A percentile compares a stretch with the other conserved stretches of the same genome.
Conservation (phyloP, 2,329 filamentous ascomycete genomes). For the Trichothecium roseum region DNA sequence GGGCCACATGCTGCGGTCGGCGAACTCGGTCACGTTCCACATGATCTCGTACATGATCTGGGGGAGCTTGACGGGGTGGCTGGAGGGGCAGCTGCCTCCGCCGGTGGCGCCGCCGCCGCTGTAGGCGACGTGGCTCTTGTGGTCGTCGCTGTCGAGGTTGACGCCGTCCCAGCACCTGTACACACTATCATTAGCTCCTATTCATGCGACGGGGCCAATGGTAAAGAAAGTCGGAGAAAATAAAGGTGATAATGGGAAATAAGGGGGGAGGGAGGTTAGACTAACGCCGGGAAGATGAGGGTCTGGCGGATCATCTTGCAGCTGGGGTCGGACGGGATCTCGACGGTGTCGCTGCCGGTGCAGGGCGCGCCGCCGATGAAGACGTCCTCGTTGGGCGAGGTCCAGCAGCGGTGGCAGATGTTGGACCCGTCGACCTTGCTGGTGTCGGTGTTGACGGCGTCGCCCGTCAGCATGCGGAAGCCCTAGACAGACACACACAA, state of each 20-base stretch:
- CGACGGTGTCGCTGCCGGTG: constrained; percentile 37
- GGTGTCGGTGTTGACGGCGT: constrained; percentile 29
- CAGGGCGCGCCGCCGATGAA: constrained; percentile 40
- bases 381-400: constrained; percentile 30
- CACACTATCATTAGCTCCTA: neutral
- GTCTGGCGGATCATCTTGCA: constrained; percentile 45
- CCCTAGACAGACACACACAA: constrained; percentile 16
- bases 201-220: too few species aligned
- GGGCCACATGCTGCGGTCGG: constrained; percentile 30
- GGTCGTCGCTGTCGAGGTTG: constrained; percentile 42
- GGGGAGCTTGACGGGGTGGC: constrained; percentile 49
- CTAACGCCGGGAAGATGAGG: constrained; percentile 36
- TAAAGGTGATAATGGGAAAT: too few species aligned
- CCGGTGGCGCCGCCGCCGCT: constrained; percentile 16
- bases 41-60: constrained; percentile 81
- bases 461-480: constrained; percentile 36
- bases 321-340: constrained; percentile 30
- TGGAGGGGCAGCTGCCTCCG: constrained; percentile 23
- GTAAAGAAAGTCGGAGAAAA: too few species aligned
- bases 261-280: too few species aligned
- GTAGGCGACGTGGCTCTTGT: constrained; percentile 52
- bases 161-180: constrained; percentile 18
- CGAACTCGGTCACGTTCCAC: constrained; percentile 61
- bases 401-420: constrained; percentile 38
- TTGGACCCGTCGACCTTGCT: constrained; percentile 24